phyloP scores from a whole-genome alignment of 208 protist genomes.

The Wallacemonas rigidus region DNA sequence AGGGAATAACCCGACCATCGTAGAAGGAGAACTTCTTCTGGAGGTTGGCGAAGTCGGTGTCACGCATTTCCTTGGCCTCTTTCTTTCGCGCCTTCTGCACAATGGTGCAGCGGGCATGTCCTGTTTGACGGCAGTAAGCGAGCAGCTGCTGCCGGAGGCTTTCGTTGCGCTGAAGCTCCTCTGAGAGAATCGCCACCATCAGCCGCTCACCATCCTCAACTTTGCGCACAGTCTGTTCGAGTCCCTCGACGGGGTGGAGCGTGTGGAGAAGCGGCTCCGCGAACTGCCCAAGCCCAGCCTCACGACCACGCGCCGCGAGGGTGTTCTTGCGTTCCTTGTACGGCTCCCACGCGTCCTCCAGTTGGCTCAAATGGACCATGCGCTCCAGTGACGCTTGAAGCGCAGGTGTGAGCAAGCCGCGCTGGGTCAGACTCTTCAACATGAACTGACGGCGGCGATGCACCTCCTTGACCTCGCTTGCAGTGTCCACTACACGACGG shows the following conservation, averaged over 20 bases:
- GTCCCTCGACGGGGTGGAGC: slow-evolving; percentile 30
- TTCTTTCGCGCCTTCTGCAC: slow-evolving; percentile 61
- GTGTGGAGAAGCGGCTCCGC: slow-evolving; percentile 45
- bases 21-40: slow-evolving; percentile 70
- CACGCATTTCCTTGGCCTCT: slow-evolving; percentile 57
- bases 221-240: slow-evolving; percentile 22
- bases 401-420: slow-evolving; percentile 66
- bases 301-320: slow-evolving; percentile 69
- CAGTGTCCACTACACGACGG: slow-evolving; percentile 61
- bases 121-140: slow-evolving; percentile 38
- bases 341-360: slow-evolving; percentile 86
- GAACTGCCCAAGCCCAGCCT: slow-evolving; percentile 68
- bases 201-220: slow-evolving; percentile 57
- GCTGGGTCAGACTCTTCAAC: slow-evolving; percentile 67
- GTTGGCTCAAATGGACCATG: slow-evolving; percentile 71
- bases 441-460: slow-evolving; percentile 77
- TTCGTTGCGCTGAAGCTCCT: slow-evolving; percentile 70
- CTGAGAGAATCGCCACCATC: slow-evolving; percentile 61
- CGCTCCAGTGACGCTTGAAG: slow-evolving; percentile 41
- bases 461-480: slow-evolving; percentile 70
- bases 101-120: slow-evolving; percentile 38
- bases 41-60: slow-evolving; percentile 49
- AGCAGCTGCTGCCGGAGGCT: slow-evolving; percentile 41
- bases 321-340: slow-evolving; percentile 80
- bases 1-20: slow-evolving; percentile 46